A percentile compares a stretch with the other conserved stretches of the same genome.
Evolutionary conservation across 768 basidiomycete species (phyloP).

Genomic region (Hortiboletus campestris): DNA sequence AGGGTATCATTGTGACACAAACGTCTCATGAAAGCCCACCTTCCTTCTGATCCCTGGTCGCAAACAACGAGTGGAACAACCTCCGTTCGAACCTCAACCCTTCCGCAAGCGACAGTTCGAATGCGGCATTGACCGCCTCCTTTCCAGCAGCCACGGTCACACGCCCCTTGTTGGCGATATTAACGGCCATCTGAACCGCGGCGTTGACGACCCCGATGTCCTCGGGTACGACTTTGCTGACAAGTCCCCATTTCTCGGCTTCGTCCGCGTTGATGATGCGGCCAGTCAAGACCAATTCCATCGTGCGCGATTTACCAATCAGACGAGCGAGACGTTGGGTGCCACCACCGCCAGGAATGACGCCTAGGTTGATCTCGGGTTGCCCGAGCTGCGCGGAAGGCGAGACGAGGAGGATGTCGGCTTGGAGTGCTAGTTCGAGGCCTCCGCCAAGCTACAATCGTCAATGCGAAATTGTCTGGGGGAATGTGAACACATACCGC

Average conservation of each 20-base stretch:
- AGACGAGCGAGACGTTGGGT: slow-evolving; percentile 85
- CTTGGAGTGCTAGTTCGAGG: slow-evolving; percentile 94
- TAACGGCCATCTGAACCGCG: slow-evolving; percentile 75
- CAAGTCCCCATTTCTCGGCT: slow-evolving; percentile 85
- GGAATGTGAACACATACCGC: slow-evolving; percentile 54
- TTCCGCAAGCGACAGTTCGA: slow-evolving; percentile 76
- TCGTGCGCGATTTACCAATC: slow-evolving; percentile 89
- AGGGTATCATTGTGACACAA: neutral
- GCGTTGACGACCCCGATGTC: slow-evolving; percentile 84
- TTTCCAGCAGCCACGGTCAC: slow-evolving; percentile 85
- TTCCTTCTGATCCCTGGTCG: slow-evolving; percentile 94
- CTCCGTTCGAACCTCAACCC: slow-evolving; percentile 86
- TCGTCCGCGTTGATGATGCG: slow-evolving; percentile 76
- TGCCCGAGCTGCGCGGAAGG: slow-evolving; percentile 92
- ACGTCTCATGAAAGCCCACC: slow-evolving; percentile 46
- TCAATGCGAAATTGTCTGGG: neutral
- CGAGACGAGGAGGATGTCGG: slow-evolving; percentile 91
- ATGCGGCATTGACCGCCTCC: slow-evolving; percentile 93
- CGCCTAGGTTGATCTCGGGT: slow-evolving; percentile 93
- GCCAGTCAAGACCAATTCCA: slow-evolving; percentile 93
- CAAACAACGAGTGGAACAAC: slow-evolving; percentile 89
- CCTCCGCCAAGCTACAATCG: slow-evolving; percentile 86
- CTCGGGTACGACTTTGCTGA: slow-evolving; percentile 75
- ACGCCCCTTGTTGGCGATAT: slow-evolving; percentile 78
- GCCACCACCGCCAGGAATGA: slow-evolving; percentile 93